Base-by-base conservation (phyloP, 2,329 filamentous ascomycete species). In the Phialophora macrospora region DNA sequence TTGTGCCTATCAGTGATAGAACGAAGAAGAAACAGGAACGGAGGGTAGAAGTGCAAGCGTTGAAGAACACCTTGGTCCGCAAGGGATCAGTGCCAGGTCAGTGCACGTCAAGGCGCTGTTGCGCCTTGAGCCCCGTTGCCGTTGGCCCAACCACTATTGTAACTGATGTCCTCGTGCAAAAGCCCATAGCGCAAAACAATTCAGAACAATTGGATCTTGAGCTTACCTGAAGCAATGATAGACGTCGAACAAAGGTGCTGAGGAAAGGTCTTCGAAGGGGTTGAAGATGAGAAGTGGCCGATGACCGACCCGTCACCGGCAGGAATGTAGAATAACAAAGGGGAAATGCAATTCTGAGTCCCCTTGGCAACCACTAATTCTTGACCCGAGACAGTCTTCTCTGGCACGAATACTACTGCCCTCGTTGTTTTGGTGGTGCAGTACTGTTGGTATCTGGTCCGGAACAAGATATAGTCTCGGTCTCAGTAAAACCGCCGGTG, bases 301-400 rank as follows among this genome's bases (percentile, higher is more conserved):
- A 63, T 60, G 60, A 60, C 51, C 20, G 32, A 55, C 41, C 44
- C 46, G 46, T 24, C 67, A 64, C 55, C 60, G 41, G 38, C 38
- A 38, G 62, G 65, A 67, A 67, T 69, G 67, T 44, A 48, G 59
- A 46, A 64, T 55, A 66, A 66, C 67, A 69, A 69, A 69, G 67
- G 67, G 67, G 62, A 62, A 62, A 46, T 52, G 49, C 56, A 46
- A 61, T 41, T 49, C 58, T 62, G 62, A 67, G 62, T 66, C 46
- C 62, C 67, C 67, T 69, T 65, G 67, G 67, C 67, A 67, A 64
- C 60, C 34, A 67, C 55, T 52, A 64, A 64, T 49, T 62, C 60
- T 54, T 20, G n/a, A 24, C 56, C 55, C 56, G 59, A 58, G 61
- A 63, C 58, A 54, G 55, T 56, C 49, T 46, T 24, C 44, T 51